phyloP scores from a whole-genome alignment of 2,329 filamentous ascomycete species.

The Fusarium ramigenum region DNA sequence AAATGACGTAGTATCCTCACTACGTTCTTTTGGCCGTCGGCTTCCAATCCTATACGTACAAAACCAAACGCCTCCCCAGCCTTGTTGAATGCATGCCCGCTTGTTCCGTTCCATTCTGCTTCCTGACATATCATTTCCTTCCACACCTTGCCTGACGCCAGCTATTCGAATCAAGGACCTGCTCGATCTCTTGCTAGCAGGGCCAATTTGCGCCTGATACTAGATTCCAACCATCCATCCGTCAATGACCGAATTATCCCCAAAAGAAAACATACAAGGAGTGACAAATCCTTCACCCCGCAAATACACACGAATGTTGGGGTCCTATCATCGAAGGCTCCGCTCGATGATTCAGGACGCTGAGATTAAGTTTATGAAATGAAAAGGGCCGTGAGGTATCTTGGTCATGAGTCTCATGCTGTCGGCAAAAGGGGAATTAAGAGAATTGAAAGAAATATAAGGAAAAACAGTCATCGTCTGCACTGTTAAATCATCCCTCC shows the following conservation, averaged over 20 bases:
- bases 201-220: conserved; percentile 36
- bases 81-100: conserved; percentile 30
- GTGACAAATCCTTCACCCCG: conserved; percentile 20
- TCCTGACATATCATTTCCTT: conserved; percentile 29
- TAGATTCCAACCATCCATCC: conserved; percentile 30
- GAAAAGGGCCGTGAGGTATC: conserved; percentile 35
- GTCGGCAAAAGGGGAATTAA: conserved; percentile 22
- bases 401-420: conserved; percentile 36
- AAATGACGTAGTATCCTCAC: conserved; percentile 36
- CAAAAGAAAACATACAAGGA: conserved; percentile 27
- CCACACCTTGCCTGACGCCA: conserved; percentile 28
- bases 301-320: conserved; percentile 22
- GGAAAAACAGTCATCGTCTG: conserved; percentile 1
- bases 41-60: conserved; percentile 42
- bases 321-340: not conserved
- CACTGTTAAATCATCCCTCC: conserved; percentile 57
- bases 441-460: conserved; percentile 23
- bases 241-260: conserved; percentile 22
- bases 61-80: conserved; percentile 40
- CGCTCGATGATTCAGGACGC: not conserved
- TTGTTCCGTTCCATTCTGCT: conserved; percentile 40
- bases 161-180: conserved; percentile 47
- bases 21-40: conserved; percentile 26
- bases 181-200: conserved; percentile 43
- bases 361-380: conserved; percentile 28